Evolutionary conservation across 345 rosid species (phyloP), one percentile per base, ranked within the genome.

Genomic region (Carallia brachiata): DNA sequence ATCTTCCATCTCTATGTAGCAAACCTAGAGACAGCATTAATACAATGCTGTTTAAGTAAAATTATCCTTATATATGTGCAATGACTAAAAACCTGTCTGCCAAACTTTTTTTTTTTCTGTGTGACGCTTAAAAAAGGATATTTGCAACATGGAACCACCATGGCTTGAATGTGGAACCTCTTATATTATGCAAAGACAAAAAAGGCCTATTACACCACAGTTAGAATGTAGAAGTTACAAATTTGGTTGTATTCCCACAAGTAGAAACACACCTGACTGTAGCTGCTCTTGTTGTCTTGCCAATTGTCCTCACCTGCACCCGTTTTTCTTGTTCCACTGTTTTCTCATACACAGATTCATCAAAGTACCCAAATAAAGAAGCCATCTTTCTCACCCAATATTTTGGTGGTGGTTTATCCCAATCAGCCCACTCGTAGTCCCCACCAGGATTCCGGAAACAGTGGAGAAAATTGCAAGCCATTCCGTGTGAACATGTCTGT

Each of bases 341-440:
- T 68, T 77, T 85, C 78, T 76, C 79, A 66, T 6, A 17, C 13
- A 52, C 72, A 76, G 75, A 60, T 71, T 89, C 88, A 71, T 72
- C 84, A 56, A 86, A 69, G 80, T 84, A 78, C 57, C 99, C 99
- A 84, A 95, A 95, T 75, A 95, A 80, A 71, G 91, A 85, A 61
- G 69, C 77, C 97, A 95, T 95, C 82, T 88, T 88, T 71, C 75
- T 79, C 60, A 80, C 73, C 99, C 99, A 95, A 81, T 80, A 92
- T 81, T 86, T 86, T 36, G 99, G 97, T 62, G 97, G 92, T 72
- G 92, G 93, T 80, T 84, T 89, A 78, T 92, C 97, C 88, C 83
- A 81, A 78, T 95, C 97, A 70, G 99, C 97, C 99, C 99, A 95
- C 75, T 92, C 96, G 79, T 90, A 95, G 83, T 95, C 99, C 37